Evolutionary conservation across 805 yeast genomes (phyloP).

Genomic region (Soucietia sequanensis): DNA sequence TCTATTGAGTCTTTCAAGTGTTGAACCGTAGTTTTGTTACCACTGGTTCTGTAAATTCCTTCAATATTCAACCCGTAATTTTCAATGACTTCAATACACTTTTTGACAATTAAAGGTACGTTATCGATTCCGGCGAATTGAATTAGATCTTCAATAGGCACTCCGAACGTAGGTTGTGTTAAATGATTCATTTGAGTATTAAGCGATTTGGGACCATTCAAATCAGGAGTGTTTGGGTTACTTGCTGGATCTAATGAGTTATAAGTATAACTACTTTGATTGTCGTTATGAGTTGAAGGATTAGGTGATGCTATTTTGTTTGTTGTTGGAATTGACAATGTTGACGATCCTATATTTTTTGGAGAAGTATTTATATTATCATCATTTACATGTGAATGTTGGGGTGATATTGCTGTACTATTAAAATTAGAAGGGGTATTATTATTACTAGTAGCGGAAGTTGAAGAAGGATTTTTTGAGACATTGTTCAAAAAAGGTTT

Average conservation of each 20-base stretch:
- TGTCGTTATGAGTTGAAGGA: slow-evolving; percentile 2
- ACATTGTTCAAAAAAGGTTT: slow-evolving; percentile 33
- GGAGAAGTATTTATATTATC: background rate
- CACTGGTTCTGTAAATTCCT: slow-evolving; percentile 87
- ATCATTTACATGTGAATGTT: background rate
- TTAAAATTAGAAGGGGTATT: slow-evolving; percentile 2
- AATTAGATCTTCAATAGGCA: slow-evolving; percentile 73
- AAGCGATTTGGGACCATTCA: slow-evolving; percentile 36
- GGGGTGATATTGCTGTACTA: slow-evolving; percentile 1
- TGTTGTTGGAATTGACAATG: slow-evolving; percentile 1
- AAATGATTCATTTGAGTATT: slow-evolving; percentile 12
- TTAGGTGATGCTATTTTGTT: background rate
- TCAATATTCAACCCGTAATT: slow-evolving; percentile 79
- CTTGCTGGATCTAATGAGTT: slow-evolving; percentile 36
- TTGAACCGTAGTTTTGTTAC: slow-evolving; percentile 71
- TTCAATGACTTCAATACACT: slow-evolving; percentile 85
- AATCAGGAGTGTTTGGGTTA: slow-evolving; percentile 26
- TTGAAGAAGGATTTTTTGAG: background rate
- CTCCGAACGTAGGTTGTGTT: slow-evolving; percentile 67
- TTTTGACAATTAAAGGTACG: slow-evolving; percentile 87
- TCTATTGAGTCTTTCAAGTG: slow-evolving; percentile 72
- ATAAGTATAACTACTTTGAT: slow-evolving; percentile 9
- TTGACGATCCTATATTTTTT: slow-evolving; percentile 1
- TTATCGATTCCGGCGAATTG: slow-evolving; percentile 80
- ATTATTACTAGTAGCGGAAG: slow-evolving; percentile 2